Evolutionary conservation across 1,284 basidiomycete genomes (phyloP).

Genomic region (Termitomyces sp.): DNA sequence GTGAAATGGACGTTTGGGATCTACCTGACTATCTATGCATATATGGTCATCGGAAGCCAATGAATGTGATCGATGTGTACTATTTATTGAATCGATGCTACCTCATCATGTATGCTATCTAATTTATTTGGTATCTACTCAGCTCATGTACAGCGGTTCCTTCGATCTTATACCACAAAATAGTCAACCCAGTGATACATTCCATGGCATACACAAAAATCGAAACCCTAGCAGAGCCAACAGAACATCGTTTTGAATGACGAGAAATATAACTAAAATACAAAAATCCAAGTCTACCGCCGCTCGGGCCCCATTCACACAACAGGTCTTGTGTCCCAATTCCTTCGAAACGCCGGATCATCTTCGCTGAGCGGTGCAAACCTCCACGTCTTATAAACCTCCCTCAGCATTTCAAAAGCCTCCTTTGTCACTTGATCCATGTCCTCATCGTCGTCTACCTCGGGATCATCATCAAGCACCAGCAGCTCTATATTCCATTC

Average conservation of each 20-base stretch:
- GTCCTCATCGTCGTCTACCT: background rate
- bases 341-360: background rate
- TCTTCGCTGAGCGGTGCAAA: background rate
- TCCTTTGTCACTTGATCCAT: background rate
- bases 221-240: no score
- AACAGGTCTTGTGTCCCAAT: background rate
- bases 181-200: no score
- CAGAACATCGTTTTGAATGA: no score
- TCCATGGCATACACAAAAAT: no score
- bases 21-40: background rate
- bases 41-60: background rate
- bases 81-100: background rate
- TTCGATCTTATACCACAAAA: no score
- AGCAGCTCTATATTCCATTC: background rate
- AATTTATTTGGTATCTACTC: background rate
- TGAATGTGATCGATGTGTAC: background rate
- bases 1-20: background rate
- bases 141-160: background rate
- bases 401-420: background rate
- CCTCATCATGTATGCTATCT: background rate
- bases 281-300: background rate
- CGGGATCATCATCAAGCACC: background rate
- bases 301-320: background rate
- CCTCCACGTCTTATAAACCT: background rate
- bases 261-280: no score